Percentiles rank a stretch among this genome's conserved stretches.
These are phyloP conservation scores for Bolboschoenoplectus hybrid DNA, from an alignment of 202 grass and related monocot species.

Conservation along the genomic window DNA sequence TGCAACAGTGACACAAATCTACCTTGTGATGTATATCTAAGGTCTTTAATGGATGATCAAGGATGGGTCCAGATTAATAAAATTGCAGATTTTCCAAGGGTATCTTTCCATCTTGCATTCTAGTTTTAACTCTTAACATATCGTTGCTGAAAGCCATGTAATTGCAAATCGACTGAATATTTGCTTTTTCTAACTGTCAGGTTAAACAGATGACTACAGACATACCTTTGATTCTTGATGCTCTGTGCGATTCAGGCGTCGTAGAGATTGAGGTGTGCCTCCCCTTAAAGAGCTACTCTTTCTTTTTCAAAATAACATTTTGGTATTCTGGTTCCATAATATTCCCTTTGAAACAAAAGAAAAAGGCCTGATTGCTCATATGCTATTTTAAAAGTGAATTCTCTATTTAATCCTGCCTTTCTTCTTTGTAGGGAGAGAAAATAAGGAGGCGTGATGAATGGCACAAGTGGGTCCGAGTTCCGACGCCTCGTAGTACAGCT, in stretches of 20 bases:
- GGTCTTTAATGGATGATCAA: conserved; percentile 92
- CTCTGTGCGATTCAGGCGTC: conserved; percentile 64
- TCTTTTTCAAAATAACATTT: conserved; percentile 34
- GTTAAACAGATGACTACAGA: conserved; percentile 85
- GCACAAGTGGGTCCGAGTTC: conserved; percentile 69
- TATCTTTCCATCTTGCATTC: conserved; percentile 51
- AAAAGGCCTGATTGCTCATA: not conserved
- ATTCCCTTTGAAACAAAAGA: conserved; percentile 10
- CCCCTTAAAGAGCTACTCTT: not conserved
- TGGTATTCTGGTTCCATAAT: not conserved
- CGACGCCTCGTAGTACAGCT: conserved; percentile 44
- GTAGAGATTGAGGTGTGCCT: conserved; percentile 74
- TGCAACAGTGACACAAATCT: conserved; percentile 78
- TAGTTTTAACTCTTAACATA: conserved; percentile 29
- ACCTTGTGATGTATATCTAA: conserved; percentile 66
- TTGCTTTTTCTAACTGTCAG: conserved; percentile 52
- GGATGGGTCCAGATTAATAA: conserved; percentile 84
- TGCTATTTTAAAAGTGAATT: not conserved
- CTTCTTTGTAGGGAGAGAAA: conserved; percentile 65
- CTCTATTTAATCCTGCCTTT: not conserved
- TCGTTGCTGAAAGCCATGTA: conserved; percentile 5
- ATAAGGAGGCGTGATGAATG: conserved; percentile 80
- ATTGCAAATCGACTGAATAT: conserved; percentile 34
- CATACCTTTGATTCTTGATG: conserved; percentile 69
- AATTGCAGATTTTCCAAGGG: conserved; percentile 94